phyloP scores from a whole-genome alignment of 805 yeast species.

The Metschnikowia noctiluminum region DNA sequence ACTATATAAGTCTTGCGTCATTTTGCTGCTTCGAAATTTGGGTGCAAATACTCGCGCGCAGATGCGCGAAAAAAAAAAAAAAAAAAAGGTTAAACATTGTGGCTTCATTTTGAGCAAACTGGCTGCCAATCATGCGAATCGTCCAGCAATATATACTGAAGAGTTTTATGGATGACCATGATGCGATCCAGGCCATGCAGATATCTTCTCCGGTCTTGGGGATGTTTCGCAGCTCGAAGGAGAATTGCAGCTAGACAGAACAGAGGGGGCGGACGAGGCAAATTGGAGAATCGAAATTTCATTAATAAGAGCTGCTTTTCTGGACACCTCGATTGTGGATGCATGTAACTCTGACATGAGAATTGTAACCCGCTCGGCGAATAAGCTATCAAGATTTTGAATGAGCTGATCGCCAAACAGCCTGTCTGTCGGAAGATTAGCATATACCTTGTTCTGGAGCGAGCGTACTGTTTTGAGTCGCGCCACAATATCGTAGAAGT shows the following conservation, averaged over 20 bases:
- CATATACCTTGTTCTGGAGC: constrained; percentile 39
- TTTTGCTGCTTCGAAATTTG: neutral
- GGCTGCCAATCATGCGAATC: too few species aligned
- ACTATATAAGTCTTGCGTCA: too few species aligned
- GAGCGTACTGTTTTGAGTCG: constrained; percentile 43
- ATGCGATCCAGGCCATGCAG: constrained; percentile 67
- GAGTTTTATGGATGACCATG: constrained; percentile 56
- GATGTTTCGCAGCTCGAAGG: constrained; percentile 24
- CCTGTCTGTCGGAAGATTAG: constrained; percentile 51
- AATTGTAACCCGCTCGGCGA: constrained; percentile 25
- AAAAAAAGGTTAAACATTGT: too few species aligned
- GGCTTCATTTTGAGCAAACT: too few species aligned
- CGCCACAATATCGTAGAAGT: constrained; percentile 26
- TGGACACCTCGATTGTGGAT: constrained; percentile 14
- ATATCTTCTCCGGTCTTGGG: constrained; percentile 37
- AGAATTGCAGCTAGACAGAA: constrained; percentile 18
- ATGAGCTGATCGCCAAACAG: constrained; percentile 46
- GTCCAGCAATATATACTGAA: neutral
- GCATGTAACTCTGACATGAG: constrained; percentile 19
- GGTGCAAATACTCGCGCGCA: constrained; percentile 4
- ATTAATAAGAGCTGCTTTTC: constrained; percentile 17
- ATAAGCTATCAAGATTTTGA: constrained; percentile 29
- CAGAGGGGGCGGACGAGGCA: constrained; percentile 10
- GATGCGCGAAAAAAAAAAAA: too few species aligned
- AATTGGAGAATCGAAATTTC: constrained; percentile 13